Conservation (phyloP, 2,329 filamentous ascomycete species). For the Sporothrix pallida region DNA sequence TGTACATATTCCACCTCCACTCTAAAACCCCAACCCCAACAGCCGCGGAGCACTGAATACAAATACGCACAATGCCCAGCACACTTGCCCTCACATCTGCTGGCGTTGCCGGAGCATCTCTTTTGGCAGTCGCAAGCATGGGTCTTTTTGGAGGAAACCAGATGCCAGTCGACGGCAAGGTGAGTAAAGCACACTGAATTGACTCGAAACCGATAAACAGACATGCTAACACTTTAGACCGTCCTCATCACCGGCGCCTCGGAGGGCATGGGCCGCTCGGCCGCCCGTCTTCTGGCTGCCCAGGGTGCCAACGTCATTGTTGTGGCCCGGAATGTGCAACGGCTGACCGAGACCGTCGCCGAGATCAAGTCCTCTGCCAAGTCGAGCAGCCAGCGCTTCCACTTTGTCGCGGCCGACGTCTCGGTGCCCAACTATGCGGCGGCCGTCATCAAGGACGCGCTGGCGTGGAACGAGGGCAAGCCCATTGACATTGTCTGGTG, state of each 20-base stretch:
- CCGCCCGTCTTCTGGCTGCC: constrained; percentile 73
- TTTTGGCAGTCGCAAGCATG: constrained; percentile 59
- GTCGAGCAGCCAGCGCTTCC: constrained; percentile 76
- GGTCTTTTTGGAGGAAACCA: constrained; percentile 75
- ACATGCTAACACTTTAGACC: constrained; percentile 44
- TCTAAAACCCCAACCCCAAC: not conserved
- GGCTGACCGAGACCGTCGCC: constrained; percentile 73
- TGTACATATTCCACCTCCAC: not conserved
- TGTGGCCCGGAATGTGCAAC: constrained; percentile 76
- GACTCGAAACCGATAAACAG: too few species aligned
- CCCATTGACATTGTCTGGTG: constrained; percentile 90
- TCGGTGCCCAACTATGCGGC: constrained; percentile 71
- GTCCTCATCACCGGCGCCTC: constrained; percentile 89
- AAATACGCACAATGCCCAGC: constrained; percentile 34
- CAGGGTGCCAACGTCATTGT: constrained; percentile 89
- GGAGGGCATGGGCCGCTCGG: constrained; percentile 85
- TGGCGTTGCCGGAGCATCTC: constrained; percentile 42
- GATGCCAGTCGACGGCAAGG: constrained; percentile 84
- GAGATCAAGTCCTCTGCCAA: constrained; percentile 71
- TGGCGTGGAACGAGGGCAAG: constrained; percentile 75
- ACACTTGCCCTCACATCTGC: constrained; percentile 41
- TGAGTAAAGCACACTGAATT: constrained; percentile 47
- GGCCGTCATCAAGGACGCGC: constrained; percentile 72
- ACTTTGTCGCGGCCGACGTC: constrained; percentile 83
- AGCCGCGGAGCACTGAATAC: too few species aligned